Base-by-base conservation (phyloP, 441 rosid genomes). In the Eruca vesicaria region DNA sequence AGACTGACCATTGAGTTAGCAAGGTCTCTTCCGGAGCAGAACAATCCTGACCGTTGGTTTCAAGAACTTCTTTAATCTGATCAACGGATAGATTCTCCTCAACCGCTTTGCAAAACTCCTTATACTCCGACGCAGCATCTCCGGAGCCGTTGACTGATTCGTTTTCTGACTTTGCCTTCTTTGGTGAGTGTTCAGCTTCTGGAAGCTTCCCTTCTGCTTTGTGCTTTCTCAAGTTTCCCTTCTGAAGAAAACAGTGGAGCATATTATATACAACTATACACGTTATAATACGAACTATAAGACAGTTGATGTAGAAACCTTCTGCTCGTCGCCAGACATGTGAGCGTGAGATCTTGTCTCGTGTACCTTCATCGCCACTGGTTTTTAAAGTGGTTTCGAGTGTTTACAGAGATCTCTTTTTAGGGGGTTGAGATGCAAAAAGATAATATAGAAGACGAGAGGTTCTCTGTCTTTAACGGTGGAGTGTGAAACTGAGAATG, bases 341-440 rank as follows among this genome's bases (percentile, higher is more conserved):
- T 83, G 90, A 1, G 78, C 80, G 63, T 84, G 89, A 50, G 97
- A 87, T 80, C 95, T 89, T 11, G 87, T 89, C 76, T 94, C 97
- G 66, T 86, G 94, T 19, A 90, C 91, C 93, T 86, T 86, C 78
- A 73, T 72, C 7, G 53, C 6, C 19, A 43, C 2, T 38, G 64
- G n/a, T 15, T 41, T 9, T 15, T 41, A 7, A 48, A 26, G 68
- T 59, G 63, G 32, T 48, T 52, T 8, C 9, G 32, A 58, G 67
- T 77, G 72, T 35, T 16, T 35, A 12, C 18, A 10, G 59, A 68
- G 36, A 9, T 10, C 15, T 0, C 23, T 15, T 66, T 56, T 57
- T 1, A 2, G n/a, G 60, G 5, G 19, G 21, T 53, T 12, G 11
- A 64, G 62, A 23, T 52, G 68, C 56, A 32, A 19, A 58, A 50